Conservation (phyloP, 805 yeast species). For the Yarrowia osloensis region DNA sequence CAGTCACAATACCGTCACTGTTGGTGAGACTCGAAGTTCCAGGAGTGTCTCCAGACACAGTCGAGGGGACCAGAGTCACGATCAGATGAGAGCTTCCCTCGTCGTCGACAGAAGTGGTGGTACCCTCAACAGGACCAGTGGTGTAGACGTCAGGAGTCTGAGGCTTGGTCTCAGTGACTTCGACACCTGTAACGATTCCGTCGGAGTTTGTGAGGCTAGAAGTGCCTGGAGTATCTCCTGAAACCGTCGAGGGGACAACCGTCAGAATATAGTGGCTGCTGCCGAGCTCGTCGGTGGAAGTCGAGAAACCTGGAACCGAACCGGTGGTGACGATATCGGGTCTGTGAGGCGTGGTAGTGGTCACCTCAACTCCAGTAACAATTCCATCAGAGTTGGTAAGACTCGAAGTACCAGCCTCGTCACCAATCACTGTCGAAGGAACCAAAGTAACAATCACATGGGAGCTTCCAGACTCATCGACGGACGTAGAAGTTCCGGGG, state of each 20-base stretch:
- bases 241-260: no score
- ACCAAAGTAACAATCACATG: neutral
- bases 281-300: no score
- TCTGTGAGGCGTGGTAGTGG: neutral
- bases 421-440: no score
- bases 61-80: neutral
- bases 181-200: neutral
- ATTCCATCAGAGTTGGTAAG: neutral
- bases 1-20: neutral
- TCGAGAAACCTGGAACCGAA: neutral
- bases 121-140: neutral
- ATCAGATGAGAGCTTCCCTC: neutral
- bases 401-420: neutral
- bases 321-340: neutral
- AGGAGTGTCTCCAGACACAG: neutral
- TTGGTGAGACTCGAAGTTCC: neutral
- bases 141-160: neutral
- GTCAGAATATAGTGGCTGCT: no score
- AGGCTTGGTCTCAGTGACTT: neutral
- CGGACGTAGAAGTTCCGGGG: neutral
- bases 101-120: neutral
- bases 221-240: neutral
- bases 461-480: neutral
- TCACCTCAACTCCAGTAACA: neutral
- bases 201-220: neutral